These are phyloP conservation scores for Tilletia caries DNA, from an alignment of 1,284 basidiomycete genomes.

Conservation along the genomic window DNA sequence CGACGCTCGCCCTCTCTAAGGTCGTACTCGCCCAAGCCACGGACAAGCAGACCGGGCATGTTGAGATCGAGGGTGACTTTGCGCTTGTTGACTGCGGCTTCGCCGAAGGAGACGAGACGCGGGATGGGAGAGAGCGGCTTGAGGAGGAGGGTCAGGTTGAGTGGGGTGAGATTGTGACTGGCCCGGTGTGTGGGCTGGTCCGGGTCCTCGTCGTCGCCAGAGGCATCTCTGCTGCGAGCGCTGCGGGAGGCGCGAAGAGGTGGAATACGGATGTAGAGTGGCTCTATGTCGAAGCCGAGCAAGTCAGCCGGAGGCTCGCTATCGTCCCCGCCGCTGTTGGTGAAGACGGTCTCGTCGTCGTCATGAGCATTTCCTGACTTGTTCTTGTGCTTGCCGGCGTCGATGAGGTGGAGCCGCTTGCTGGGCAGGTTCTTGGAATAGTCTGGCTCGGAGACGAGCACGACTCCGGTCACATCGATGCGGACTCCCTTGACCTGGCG, in stretches of 20 bases:
- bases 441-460: slow-evolving; percentile 33
- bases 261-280: slow-evolving; percentile 42
- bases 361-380: not conserved
- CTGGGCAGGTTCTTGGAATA: slow-evolving; percentile 18
- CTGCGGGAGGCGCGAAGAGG: slow-evolving; percentile 16
- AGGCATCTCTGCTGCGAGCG: slow-evolving; percentile 20
- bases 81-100: slow-evolving; percentile 31
- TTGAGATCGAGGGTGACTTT: slow-evolving; percentile 41
- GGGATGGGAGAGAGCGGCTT: slow-evolving; percentile 40
- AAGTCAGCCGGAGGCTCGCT: slow-evolving; percentile 26
- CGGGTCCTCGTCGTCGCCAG: slow-evolving; percentile 17
- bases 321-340: not conserved
- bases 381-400: slow-evolving; percentile 13
- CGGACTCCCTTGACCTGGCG: slow-evolving; percentile 40
- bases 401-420: slow-evolving; percentile 19
- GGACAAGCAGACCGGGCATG: slow-evolving; percentile 32
- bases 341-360: not conserved
- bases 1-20: slow-evolving; percentile 26
- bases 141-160: slow-evolving; percentile 42
- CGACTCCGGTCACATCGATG: slow-evolving; percentile 34
- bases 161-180: slow-evolving; percentile 33
- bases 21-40: slow-evolving; percentile 35
- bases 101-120: slow-evolving; percentile 35
- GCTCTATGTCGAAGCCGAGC: slow-evolving; percentile 43
- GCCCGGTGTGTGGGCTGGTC: slow-evolving; percentile 35